Conservation (phyloP, 1,284 basidiomycete species). For the Boletus semigastroideus region DNA sequence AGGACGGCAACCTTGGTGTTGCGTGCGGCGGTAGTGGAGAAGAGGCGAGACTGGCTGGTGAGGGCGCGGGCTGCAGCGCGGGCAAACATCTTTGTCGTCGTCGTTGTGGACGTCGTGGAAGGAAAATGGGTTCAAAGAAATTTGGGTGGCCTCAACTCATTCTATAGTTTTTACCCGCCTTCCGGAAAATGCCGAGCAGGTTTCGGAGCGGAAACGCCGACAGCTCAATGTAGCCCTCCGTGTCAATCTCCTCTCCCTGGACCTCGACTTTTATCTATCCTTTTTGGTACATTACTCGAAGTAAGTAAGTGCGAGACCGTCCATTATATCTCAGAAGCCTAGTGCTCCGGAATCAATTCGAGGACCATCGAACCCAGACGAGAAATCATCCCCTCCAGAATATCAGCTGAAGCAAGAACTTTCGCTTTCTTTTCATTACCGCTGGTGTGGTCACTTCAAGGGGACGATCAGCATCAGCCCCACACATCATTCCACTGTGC, state of each 20-base stretch:
- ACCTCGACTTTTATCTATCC: too few relatives aligned
- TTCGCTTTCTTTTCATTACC: slow-evolving; percentile 7
- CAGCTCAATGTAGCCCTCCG: too few relatives aligned
- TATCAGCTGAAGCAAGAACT: background rate
- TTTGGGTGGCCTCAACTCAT: background rate
- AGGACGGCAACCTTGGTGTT: slow-evolving; percentile 87
- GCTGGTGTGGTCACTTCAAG: slow-evolving; percentile 15
- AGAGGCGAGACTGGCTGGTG: slow-evolving; percentile 52
- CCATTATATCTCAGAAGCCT: background rate
- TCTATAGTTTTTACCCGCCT: slow-evolving; percentile 10
- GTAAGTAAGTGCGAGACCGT: too few relatives aligned
- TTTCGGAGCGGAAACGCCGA: slow-evolving; percentile 11
- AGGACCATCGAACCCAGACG: background rate
- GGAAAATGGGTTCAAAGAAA: background rate
- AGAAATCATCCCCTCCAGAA: background rate
- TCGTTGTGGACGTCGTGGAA: slow-evolving; percentile 13
- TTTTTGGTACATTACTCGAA: too few relatives aligned
- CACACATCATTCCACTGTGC: background rate
- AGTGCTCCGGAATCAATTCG: too few relatives aligned
- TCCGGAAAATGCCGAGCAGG: slow-evolving; percentile 13
- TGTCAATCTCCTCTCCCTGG: background rate
- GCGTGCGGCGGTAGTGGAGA: slow-evolving; percentile 75
- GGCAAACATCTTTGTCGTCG: slow-evolving; percentile 50
- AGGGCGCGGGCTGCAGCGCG: slow-evolving; percentile 53
- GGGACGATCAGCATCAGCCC: background rate